Base-by-base conservation (phyloP, 2,329 filamentous ascomycete genomes). In the Coniochaeta prunicola region DNA sequence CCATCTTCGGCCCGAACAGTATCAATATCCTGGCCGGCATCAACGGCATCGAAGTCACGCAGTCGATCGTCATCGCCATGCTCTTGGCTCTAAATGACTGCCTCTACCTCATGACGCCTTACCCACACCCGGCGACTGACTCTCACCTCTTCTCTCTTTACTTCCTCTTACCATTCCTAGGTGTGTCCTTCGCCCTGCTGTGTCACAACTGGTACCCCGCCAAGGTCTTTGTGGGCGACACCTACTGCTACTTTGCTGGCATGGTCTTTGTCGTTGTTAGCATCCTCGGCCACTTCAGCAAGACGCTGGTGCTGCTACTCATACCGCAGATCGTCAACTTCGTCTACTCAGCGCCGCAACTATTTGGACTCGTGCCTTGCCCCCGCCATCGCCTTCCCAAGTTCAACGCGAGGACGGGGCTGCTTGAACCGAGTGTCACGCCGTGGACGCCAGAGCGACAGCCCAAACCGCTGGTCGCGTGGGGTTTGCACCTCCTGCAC, bases 1-100 rank as follows among this genome's bases (percentile, higher is more conserved):
- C 93, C 70, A 99, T 99, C 73, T 99, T 99, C 78, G 96, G 92
- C 66, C 92, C 94, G 7, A 97, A 99, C 77, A 92, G 91, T 73
- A 99, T 99, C 83, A 99, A 99, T 79, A 99, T 99, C 76, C 80
- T 99, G n/a, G 94, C 94, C 0, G 94, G 94, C n/a, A 91, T 99
- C 74, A 99, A 99, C 73, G 94, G 94, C 58, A 94, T 99, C 71
- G 94, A 99, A 73, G 94, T 97, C 58, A 86, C 89, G 12, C 94
- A 99, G 76, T 97, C 92, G 60, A 79, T 99, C 62, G 90, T 96
- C 63, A 91, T 99, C 70, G 93, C 92, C 28, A 73, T 86, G 57
- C 82, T 97, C 56, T 84, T 99, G 64, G 84, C 88, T 60, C 76
- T 91, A 71, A 99, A 99, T 76, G 94, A 97, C 72, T 79, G 83